Evolutionary conservation across 2,329 filamentous ascomycete genomes (phyloP).

Genomic region (Penicillium nordicum): DNA sequence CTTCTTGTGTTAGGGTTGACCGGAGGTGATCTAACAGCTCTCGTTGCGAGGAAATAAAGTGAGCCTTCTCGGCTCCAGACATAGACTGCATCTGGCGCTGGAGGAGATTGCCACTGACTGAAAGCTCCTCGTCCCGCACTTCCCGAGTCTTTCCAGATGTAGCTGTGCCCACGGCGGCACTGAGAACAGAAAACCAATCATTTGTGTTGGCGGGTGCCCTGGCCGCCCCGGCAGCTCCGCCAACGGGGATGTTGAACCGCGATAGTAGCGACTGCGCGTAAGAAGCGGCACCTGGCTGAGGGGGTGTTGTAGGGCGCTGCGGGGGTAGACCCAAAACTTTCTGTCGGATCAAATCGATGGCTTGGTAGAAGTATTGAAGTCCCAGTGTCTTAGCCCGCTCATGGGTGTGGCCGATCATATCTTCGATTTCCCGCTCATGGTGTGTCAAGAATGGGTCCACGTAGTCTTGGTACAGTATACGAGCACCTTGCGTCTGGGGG

Average conservation of each 20-base stretch:
- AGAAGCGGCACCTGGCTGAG: slow-evolving; percentile 37
- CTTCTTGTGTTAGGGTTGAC: slow-evolving; percentile 75
- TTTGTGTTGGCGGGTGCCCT: slow-evolving; percentile 48
- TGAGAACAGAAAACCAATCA: slow-evolving; percentile 76
- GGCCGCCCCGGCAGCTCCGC: slow-evolving; percentile 57
- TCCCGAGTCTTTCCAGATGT: slow-evolving; percentile 43
- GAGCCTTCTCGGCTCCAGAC: slow-evolving; percentile 61
- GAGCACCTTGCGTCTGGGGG: slow-evolving; percentile 94
- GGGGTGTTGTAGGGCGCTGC: slow-evolving; percentile 48
- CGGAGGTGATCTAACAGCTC: slow-evolving; percentile 73
- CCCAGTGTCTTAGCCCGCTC: slow-evolving; percentile 74
- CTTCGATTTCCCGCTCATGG: slow-evolving; percentile 85
- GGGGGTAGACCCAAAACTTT: slow-evolving; percentile 76
- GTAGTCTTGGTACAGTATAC: slow-evolving; percentile 76
- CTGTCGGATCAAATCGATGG: slow-evolving; percentile 68
- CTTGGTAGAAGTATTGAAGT: slow-evolving; percentile 68
- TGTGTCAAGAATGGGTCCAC: slow-evolving; percentile 83
- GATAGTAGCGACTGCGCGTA: slow-evolving; percentile 82
- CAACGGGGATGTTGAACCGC: slow-evolving; percentile 77
- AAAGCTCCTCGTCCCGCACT: slow-evolving; percentile 50
- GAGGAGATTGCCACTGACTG: slow-evolving; percentile 62
- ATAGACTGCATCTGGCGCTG: slow-evolving; percentile 64
- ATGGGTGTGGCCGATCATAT: slow-evolving; percentile 78
- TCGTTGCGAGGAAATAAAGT: slow-evolving; percentile 73
- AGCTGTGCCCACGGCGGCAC: slow-evolving; percentile 67